Evolutionary conservation across 495 filamentous ascomycete genomes (phyloP).

Genomic region (Aspergillus conjunctus): DNA sequence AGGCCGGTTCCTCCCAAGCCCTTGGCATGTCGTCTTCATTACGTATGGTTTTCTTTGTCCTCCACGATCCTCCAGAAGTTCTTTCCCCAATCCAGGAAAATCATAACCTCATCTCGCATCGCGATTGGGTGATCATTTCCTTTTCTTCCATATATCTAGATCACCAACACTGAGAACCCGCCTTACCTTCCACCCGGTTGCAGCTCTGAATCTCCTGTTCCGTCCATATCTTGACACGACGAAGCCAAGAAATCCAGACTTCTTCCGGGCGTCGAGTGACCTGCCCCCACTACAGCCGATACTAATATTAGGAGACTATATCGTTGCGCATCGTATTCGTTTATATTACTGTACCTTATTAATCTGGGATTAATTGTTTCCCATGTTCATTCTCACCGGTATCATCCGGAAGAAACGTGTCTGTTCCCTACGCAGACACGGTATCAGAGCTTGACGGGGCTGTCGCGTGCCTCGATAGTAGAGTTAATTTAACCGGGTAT

Average conservation of each 20-base stretch:
- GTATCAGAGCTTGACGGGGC: too few relatives aligned
- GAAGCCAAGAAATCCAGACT: conserved; percentile 2
- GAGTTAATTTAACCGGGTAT: too few relatives aligned
- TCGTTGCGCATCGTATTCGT: neutral
- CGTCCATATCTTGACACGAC: neutral
- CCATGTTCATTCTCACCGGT: too few relatives aligned
- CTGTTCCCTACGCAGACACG: too few relatives aligned
- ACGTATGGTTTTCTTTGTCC: conserved; percentile 1
- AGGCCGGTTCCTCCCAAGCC: neutral
- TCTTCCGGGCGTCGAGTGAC: neutral
- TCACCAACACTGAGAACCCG: neutral
- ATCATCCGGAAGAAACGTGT: too few relatives aligned
- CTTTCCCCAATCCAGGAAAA: neutral
- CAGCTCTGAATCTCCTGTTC: neutral
- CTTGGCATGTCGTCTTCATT: conserved; percentile 5
- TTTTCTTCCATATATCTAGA: neutral
- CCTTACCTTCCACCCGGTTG: neutral
- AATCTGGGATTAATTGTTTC: neutral
- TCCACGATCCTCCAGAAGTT: neutral
- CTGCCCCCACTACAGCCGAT: neutral
- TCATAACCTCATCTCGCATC: neutral
- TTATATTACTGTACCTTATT: neutral
- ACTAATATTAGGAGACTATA: neutral
- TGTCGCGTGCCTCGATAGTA: too few relatives aligned
- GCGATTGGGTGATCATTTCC: neutral